Conservation (phyloP, 2,329 filamentous ascomycete species). For the Fusarium sp. region DNA sequence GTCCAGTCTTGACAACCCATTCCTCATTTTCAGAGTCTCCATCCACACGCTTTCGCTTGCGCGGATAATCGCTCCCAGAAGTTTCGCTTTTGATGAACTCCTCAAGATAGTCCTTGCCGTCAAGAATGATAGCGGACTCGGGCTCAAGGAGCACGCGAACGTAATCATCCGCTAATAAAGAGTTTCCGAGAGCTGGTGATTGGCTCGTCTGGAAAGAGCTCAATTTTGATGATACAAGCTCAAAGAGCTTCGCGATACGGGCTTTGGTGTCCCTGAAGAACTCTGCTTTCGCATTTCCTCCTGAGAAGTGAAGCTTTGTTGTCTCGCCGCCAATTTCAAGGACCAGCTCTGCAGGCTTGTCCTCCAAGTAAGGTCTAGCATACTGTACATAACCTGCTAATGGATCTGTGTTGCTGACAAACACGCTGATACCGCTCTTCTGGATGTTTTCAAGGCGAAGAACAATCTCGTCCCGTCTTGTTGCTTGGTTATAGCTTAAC, state of each 20-base stretch:
- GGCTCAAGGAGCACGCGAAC: slow-evolving; percentile 73
- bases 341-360: slow-evolving; percentile 77
- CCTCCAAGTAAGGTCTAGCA: slow-evolving; percentile 86
- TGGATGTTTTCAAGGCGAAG: slow-evolving; percentile 88
- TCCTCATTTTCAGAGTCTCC: slow-evolving; percentile 52
- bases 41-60: slow-evolving; percentile 61
- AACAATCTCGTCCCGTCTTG: slow-evolving; percentile 78
- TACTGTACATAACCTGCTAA: slow-evolving; percentile 75
- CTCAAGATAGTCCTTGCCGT: slow-evolving; percentile 62
- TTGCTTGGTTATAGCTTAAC: slow-evolving; percentile 79
- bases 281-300: slow-evolving; percentile 65
- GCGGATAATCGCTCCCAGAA: slow-evolving; percentile 50
- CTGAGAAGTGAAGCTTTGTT: slow-evolving; percentile 66
- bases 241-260: slow-evolving; percentile 78
- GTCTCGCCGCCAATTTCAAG: slow-evolving; percentile 81
- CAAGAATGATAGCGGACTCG: slow-evolving; percentile 69
- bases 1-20: slow-evolving; percentile 76
- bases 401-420: slow-evolving; percentile 52
- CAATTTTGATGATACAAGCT: slow-evolving; percentile 85
- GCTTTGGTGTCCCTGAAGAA: slow-evolving; percentile 79
- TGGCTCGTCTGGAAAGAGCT: slow-evolving; percentile 71
- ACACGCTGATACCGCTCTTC: slow-evolving; percentile 82
- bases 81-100: slow-evolving; percentile 47
- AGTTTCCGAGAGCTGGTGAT: slow-evolving; percentile 75
- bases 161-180: slow-evolving; percentile 75